Conservation (phyloP, 306 rosid species). For the Prunus mira region DNA sequence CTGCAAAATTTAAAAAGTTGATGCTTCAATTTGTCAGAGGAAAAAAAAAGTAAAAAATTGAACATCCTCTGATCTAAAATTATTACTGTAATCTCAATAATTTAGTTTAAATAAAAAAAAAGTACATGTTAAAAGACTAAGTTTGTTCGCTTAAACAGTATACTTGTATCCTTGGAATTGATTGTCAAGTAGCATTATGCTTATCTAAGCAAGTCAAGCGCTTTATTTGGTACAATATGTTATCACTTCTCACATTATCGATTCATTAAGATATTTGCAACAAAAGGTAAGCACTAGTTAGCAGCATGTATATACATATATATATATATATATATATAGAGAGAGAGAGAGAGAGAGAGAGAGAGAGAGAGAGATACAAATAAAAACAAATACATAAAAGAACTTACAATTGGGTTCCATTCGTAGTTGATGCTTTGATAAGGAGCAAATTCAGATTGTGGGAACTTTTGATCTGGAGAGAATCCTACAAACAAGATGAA, state of each 20-base stretch:
- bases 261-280: slow-evolving; percentile 14
- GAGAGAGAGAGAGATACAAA: background rate
- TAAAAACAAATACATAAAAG: slow-evolving; percentile 4
- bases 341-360: too few species aligned
- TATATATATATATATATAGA: too few species aligned
- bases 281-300: slow-evolving; percentile 1
- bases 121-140: background rate
- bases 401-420: slow-evolving; percentile 84
- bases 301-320: background rate
- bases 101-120: background rate
- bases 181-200: background rate
- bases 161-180: background rate
- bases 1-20: slow-evolving; percentile 40
- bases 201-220: background rate
- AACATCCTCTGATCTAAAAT: background rate
- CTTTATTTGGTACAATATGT: background rate
- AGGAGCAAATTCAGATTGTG: slow-evolving; percentile 74
- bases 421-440: slow-evolving; percentile 55
- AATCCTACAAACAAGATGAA: slow-evolving; percentile 53
- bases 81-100: too few species aligned
- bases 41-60: background rate
- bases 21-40: slow-evolving; percentile 15
- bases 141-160: background rate
- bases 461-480: slow-evolving; percentile 83
- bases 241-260: slow-evolving; percentile 7